Percentiles rank a stretch among this genome's conserved stretches.
Evolutionary conservation across 1,284 basidiomycete genomes (phyloP).

Genomic region (Farysia itapuensis): DNA sequence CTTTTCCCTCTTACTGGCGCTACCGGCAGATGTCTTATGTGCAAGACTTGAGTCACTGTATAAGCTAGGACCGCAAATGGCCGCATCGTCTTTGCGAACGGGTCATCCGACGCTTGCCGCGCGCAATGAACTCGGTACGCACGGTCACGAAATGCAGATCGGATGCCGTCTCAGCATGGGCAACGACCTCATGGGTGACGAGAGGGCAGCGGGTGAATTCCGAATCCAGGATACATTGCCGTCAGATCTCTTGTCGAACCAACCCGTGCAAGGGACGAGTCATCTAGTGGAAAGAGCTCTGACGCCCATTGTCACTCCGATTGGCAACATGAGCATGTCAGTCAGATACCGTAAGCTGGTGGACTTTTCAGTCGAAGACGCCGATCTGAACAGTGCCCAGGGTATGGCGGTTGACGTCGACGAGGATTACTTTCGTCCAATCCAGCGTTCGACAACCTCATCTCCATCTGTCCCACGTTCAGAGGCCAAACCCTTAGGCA

Average conservation of each 20-base stretch:
- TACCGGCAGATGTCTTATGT: constrained; percentile 50
- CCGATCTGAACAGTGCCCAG: constrained; percentile 6
- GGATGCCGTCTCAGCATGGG: constrained; percentile 39
- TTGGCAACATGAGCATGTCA: constrained; percentile 25
- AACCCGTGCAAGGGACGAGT: neutral
- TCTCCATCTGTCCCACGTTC: no score
- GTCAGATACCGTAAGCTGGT: constrained; percentile 36
- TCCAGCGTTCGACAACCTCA: no score
- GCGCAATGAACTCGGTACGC: constrained; percentile 8
- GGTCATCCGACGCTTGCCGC: constrained; percentile 10
- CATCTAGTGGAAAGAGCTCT: constrained; percentile 12
- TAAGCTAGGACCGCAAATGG: neutral
- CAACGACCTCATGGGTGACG: neutral
- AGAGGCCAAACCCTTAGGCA: no score
- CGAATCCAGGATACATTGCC: neutral
- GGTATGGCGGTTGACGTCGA: constrained; percentile 37
- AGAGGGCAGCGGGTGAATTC: constrained; percentile 1
- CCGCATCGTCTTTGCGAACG: neutral
- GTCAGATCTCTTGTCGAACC: neutral
- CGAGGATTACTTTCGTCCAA: constrained; percentile 44
- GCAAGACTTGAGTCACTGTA: constrained; percentile 23
- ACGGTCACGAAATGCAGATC: constrained; percentile 36
- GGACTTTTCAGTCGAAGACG: constrained; percentile 35
- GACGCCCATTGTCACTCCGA: constrained; percentile 15
- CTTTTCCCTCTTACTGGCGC: constrained; percentile 42